These are phyloP conservation scores for Nicotiana noctiflora DNA, from an alignment of 257 asterid species.

Conservation along the genomic window DNA sequence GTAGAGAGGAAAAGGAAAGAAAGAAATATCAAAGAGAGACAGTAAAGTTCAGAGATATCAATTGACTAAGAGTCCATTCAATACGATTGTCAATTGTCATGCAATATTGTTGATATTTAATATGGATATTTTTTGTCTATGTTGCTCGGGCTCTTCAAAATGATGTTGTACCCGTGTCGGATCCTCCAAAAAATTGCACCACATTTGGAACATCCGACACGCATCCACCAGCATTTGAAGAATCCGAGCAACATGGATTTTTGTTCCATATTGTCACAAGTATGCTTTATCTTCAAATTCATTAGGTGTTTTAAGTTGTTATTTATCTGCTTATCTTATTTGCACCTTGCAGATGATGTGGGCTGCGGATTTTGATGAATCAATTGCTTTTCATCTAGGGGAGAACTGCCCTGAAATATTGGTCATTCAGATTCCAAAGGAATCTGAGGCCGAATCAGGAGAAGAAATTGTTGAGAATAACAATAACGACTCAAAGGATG, in stretches of 20 bases:
- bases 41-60: background rate
- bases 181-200: too few species aligned
- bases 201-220: too few species aligned
- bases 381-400: slow-evolving; percentile 53
- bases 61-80: background rate
- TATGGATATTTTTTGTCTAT: background rate
- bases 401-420: slow-evolving; percentile 69
- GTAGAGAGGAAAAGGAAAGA: background rate
- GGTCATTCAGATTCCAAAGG: slow-evolving; percentile 56
- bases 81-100: background rate
- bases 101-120: slow-evolving; percentile 6
- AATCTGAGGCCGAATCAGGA: slow-evolving; percentile 45
- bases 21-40: background rate
- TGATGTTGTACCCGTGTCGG: too few species aligned
- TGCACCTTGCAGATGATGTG: slow-evolving; percentile 77
- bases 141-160: too few species aligned
- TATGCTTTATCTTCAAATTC: background rate
- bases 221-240: too few species aligned
- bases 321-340: slow-evolving; percentile 4
- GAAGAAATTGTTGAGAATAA: slow-evolving; percentile 45
- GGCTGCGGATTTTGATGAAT: slow-evolving; percentile 95
- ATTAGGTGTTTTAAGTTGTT: slow-evolving; percentile 8
- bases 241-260: too few species aligned
- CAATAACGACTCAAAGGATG: slow-evolving; percentile 32
- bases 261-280: background rate